phyloP scores from a whole-genome alignment of 2,329 filamentous ascomycete species.

The Cercospora sojina region DNA sequence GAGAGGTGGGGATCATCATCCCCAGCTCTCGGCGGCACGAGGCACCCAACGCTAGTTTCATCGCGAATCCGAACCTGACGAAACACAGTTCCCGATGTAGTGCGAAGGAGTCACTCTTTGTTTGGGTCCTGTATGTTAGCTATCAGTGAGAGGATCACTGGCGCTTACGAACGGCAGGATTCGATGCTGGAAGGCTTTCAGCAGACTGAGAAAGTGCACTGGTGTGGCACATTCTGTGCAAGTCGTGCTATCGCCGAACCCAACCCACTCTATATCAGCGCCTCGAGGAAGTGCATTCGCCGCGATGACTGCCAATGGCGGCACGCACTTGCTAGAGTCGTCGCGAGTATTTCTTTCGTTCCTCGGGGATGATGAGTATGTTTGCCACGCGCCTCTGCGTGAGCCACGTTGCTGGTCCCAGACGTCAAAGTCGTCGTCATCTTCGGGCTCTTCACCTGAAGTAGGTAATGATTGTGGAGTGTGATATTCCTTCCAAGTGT shows the following conservation, averaged over 20 bases:
- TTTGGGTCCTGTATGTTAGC: neutral
- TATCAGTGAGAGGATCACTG: neutral
- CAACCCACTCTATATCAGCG: conserved; percentile 74
- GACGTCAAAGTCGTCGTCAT: conserved; percentile 62
- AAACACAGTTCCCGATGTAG: neutral
- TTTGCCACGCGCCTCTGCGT: conserved; percentile 28
- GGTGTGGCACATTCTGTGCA: neutral
- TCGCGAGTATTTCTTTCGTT: conserved; percentile 11
- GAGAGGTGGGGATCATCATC: neutral
- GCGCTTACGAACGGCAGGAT: conserved; percentile 12
- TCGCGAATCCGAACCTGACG: neutral
- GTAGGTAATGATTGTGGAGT: conserved; percentile 10
- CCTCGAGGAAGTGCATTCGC: conserved; percentile 73
- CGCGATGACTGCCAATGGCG: conserved; percentile 72
- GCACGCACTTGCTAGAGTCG: conserved; percentile 33
- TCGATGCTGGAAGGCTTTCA: conserved; percentile 20
- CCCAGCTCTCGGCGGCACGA: neutral
- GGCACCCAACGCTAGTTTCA: neutral
- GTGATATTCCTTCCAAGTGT: conserved; percentile 46
- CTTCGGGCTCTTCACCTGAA: conserved; percentile 32
- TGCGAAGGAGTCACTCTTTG: neutral
- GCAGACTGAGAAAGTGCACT: conserved; percentile 24
- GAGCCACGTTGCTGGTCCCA: conserved; percentile 62
- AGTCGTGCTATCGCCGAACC: conserved; percentile 14
- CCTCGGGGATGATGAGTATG: conserved; percentile 38